Evolutionary conservation across 2,329 filamentous ascomycete genomes (phyloP).

Genomic region (Fusarium protoensiforme): DNA sequence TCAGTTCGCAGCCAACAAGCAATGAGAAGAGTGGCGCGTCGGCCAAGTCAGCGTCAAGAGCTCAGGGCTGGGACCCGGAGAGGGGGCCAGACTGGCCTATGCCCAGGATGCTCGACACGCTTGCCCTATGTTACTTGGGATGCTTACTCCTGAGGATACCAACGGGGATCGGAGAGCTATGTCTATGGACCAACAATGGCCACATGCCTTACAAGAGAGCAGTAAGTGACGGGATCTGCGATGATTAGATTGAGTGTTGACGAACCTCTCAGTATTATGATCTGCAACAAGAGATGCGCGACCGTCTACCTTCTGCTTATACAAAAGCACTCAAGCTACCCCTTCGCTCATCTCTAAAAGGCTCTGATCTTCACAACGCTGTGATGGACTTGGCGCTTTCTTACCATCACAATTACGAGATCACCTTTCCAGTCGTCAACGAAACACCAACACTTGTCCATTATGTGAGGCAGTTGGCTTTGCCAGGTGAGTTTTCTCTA

Average conservation of each 20-base stretch:
- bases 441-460: conserved; percentile 73
- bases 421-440: conserved; percentile 80
- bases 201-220: conserved; percentile 79
- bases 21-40: conserved; percentile 22
- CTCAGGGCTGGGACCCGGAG: conserved; percentile 58
- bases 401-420: conserved; percentile 74
- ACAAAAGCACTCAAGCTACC: conserved; percentile 67
- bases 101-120: conserved; percentile 78
- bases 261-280: conserved; percentile 57
- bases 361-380: conserved; percentile 71
- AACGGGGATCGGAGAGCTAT: conserved; percentile 78
- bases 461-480: conserved; percentile 75
- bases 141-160: conserved; percentile 80
- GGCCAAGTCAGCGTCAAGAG: conserved; percentile 44
- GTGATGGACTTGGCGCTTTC: conserved; percentile 71
- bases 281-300: conserved; percentile 73
- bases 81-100: conserved; percentile 61
- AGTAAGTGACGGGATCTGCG: conserved; percentile 53
- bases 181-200: conserved; percentile 72
- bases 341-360: conserved; percentile 53
- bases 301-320: conserved; percentile 71
- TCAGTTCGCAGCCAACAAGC: conserved; percentile 52
- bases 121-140: conserved; percentile 84
- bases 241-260: not conserved
- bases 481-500: conserved; percentile 70